Evolutionary conservation across 2,329 filamentous ascomycete genomes (phyloP), one percentile per base, ranked within the genome.

Genomic region (Neurospora crassa): DNA sequence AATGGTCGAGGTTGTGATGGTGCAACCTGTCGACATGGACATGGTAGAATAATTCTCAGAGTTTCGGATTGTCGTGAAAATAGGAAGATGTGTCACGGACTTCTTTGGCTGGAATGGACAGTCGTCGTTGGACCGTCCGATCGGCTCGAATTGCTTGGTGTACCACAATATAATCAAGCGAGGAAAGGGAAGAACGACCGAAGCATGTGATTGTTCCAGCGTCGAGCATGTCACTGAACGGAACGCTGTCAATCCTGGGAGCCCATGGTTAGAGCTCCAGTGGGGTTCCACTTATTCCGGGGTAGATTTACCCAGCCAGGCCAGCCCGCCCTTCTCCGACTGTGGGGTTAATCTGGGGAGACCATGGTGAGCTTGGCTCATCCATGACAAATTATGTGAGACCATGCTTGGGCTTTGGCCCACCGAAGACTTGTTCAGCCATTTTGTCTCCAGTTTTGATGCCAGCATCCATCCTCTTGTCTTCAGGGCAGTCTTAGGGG

Each of bases 81-180:
- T 18, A 63, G 53, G 24, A 63, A 34, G 34, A 45, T 53, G 76
- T 74, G 76, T 77, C 76, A 77, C 75, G 72, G 72, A 70, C 74
- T 37, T 37, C 34, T 37, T 74, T 59, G 14, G 63, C 72, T 75
- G 73, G 70, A 74, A 74, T 68, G 74, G 71, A 69, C 71, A 72
- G 71, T 63, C 20, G 53, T 63, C 53, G 47, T 59, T 59, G 47
- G 24, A 59, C 24, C 45, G 45, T 47, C 43, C 20, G 47, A 59
- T 59, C 47, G 47, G 47, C 47, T 59, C 47, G 24, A 59, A 29
- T 16, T 59, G 24, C 47, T 37, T 59, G 20, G 45, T 47, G 45
- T 47, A 47, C 45, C 10, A 37, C 34, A 37, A 8, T 37, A 20
- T 47, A 47, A 47, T 53, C 11, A 53, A 53, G 45, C 24, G 24